Evolutionary conservation across 2,329 filamentous ascomycete species (phyloP).

Genomic region (Aspergillus pseudoterreus): DNA sequence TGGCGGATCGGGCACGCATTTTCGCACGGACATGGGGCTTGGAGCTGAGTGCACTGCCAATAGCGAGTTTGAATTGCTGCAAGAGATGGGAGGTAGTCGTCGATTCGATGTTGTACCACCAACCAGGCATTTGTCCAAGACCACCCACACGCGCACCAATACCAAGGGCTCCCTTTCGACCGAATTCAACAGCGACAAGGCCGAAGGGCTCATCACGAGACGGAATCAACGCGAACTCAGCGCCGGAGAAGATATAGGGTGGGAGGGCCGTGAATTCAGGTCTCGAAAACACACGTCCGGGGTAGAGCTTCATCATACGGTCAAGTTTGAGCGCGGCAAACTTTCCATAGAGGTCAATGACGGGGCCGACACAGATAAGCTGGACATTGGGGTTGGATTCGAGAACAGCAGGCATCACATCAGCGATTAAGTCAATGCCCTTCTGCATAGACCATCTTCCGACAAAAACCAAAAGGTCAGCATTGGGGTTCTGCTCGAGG

Average conservation of each 20-base stretch:
- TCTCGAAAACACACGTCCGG: slow-evolving; percentile 63
- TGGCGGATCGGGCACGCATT: slow-evolving; percentile 62
- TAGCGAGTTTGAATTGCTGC: slow-evolving; percentile 63
- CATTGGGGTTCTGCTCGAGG: slow-evolving; percentile 57
- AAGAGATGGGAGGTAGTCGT: slow-evolving; percentile 60
- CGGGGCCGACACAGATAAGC: slow-evolving; percentile 60
- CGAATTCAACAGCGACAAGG: slow-evolving; percentile 66
- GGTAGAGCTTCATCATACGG: slow-evolving; percentile 63
- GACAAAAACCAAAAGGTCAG: slow-evolving; percentile 65
- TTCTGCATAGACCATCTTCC: slow-evolving; percentile 69
- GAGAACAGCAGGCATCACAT: slow-evolving; percentile 61
- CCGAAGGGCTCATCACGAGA: slow-evolving; percentile 68
- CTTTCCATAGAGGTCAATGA: slow-evolving; percentile 66
- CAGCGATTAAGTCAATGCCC: slow-evolving; percentile 64
- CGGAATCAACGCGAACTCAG: slow-evolving; percentile 66
- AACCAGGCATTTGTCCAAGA: slow-evolving; percentile 67
- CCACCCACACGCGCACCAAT: slow-evolving; percentile 65
- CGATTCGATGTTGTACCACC: slow-evolving; percentile 68
- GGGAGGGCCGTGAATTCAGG: slow-evolving; percentile 65
- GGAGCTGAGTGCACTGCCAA: slow-evolving; percentile 58
- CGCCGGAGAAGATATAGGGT: slow-evolving; percentile 64
- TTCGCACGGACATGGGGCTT: slow-evolving; percentile 53
- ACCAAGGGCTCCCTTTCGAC: slow-evolving; percentile 64
- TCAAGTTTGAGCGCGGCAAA: slow-evolving; percentile 64
- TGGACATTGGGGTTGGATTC: slow-evolving; percentile 59